A percentile compares a stretch with the other conserved stretches of the same genome.
Conservation (phyloP, 1,284 basidiomycete species). For the Papiliotrema terrestris region DNA sequence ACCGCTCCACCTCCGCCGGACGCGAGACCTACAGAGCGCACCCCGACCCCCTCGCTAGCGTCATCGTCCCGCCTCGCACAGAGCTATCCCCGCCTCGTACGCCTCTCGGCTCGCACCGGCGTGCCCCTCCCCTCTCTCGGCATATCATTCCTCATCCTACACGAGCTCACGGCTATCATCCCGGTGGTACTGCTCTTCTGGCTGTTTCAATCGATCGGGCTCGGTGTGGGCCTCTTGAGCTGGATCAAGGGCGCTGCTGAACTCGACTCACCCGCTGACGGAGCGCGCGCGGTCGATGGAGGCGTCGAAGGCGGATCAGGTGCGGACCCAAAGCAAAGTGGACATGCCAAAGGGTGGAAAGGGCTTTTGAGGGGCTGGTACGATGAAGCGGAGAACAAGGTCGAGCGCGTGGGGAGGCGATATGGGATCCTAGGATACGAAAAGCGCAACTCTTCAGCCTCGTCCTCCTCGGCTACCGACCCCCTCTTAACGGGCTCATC, state of each 20-base stretch:
- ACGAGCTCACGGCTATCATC: slow-evolving; percentile 79
- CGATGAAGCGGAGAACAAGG: slow-evolving; percentile 68
- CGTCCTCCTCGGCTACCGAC: neutral
- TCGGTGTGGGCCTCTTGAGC: slow-evolving; percentile 65
- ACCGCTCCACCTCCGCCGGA: neutral
- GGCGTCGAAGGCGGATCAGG: neutral
- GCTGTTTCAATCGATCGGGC: slow-evolving; percentile 62
- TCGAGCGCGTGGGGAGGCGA: slow-evolving; percentile 65
- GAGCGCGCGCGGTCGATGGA: neutral
- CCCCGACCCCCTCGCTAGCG: neutral
- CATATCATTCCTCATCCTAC: slow-evolving; percentile 75
- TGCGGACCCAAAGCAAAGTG: neutral
- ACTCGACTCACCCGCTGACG: neutral
- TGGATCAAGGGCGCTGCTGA: slow-evolving; percentile 23
- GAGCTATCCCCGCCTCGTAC: slow-evolving; percentile 22
- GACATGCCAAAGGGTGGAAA: slow-evolving; percentile 48
- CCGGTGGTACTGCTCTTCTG: slow-evolving; percentile 76
- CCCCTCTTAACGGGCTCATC: too few relatives aligned
- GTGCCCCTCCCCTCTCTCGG: slow-evolving; percentile 69
- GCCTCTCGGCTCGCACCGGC: slow-evolving; percentile 32
- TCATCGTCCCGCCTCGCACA: neutral
- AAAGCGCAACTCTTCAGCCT: slow-evolving; percentile 45
- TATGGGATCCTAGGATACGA: slow-evolving; percentile 80
- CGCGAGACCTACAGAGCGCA: neutral
- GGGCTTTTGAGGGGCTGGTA: slow-evolving; percentile 59